These are phyloP conservation scores for Lactarius hengduanensis DNA, from an alignment of 768 basidiomycete genomes.

Conservation along the genomic window DNA sequence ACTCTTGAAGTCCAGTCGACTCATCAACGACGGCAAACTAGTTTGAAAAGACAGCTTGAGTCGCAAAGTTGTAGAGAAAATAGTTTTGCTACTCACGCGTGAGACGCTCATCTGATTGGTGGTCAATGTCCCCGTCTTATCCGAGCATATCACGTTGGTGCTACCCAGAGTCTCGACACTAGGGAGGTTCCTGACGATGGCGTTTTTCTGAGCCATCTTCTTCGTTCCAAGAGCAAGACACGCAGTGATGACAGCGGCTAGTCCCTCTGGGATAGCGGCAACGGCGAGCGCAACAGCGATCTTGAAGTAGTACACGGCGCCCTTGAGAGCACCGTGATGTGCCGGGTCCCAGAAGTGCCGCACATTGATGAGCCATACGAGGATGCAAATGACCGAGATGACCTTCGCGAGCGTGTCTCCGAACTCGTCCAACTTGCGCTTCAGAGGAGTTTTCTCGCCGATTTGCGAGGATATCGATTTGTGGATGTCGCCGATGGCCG, in stretches of 20 bases:
- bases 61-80: background rate
- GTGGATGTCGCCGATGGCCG: constrained; percentile 97
- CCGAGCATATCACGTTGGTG: constrained; percentile 98
- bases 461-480: constrained; percentile 93
- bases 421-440: constrained; percentile 97
- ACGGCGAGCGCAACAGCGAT: constrained; percentile 99
- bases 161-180: constrained; percentile 97
- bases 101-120: constrained; percentile 98
- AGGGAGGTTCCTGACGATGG: constrained; percentile 94
- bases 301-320: constrained; percentile 98
- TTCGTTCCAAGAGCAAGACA: constrained; percentile 96
- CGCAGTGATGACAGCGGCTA: constrained; percentile 98
- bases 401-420: constrained; percentile 97
- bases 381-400: constrained; percentile 93
- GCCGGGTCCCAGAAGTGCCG: constrained; percentile 95
- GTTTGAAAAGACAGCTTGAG: background rate
- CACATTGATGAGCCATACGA: constrained; percentile 97
- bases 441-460: constrained; percentile 93
- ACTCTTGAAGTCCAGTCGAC: constrained; percentile 56
- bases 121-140: constrained; percentile 96
- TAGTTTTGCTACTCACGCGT: constrained; percentile 44
- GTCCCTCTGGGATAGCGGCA: constrained; percentile 95
- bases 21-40: constrained; percentile 77
- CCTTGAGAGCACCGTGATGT: constrained; percentile 87
- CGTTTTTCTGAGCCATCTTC: constrained; percentile 99